phyloP scores from a whole-genome alignment of 768 basidiomycete genomes.

The Rhizopogon sp. region DNA sequence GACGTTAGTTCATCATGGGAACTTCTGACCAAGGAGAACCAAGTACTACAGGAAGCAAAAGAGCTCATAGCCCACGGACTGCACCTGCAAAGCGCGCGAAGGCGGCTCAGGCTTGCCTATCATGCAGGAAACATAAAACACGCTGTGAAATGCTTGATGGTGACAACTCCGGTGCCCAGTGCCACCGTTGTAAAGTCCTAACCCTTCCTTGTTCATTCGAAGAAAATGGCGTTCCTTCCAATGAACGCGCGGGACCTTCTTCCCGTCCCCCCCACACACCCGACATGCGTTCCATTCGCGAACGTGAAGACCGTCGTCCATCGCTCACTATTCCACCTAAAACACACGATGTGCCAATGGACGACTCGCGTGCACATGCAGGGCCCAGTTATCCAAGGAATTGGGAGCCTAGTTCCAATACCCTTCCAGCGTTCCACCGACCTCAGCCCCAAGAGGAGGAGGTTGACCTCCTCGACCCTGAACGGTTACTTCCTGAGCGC shows the following conservation, averaged over 20 bases:
- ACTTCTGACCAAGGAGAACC: slow-evolving; percentile 15
- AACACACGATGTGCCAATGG: slow-evolving; percentile 12
- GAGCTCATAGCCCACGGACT: slow-evolving; percentile 25
- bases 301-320: slow-evolving; percentile 17
- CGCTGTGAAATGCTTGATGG: slow-evolving; percentile 46
- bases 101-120: slow-evolving; percentile 39
- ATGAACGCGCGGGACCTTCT: slow-evolving; percentile 13
- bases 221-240: slow-evolving; percentile 5
- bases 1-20: slow-evolving; percentile 5
- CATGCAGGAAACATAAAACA: slow-evolving; percentile 44
- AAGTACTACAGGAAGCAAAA: slow-evolving; percentile 18
- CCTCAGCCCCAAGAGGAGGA: slow-evolving; percentile 18
- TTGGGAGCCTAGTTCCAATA: slow-evolving; percentile 16
- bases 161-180: slow-evolving; percentile 31
- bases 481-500: slow-evolving; percentile 31
- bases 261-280: slow-evolving; percentile 9
- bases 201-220: slow-evolving; percentile 43
- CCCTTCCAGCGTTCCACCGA: slow-evolving; percentile 13
- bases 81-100: slow-evolving; percentile 35
- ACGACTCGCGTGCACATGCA: slow-evolving; percentile 12
- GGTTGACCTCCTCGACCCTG: slow-evolving; percentile 26
- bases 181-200: slow-evolving; percentile 48
- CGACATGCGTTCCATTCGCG: slow-evolving; percentile 10
- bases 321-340: slow-evolving; percentile 17
- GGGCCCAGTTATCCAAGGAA: slow-evolving; percentile 12